Evolutionary conservation across 331 rosid species (phyloP), one percentile per base, ranked within the genome.

Genomic region (Rhamnella rubrinervis): DNA sequence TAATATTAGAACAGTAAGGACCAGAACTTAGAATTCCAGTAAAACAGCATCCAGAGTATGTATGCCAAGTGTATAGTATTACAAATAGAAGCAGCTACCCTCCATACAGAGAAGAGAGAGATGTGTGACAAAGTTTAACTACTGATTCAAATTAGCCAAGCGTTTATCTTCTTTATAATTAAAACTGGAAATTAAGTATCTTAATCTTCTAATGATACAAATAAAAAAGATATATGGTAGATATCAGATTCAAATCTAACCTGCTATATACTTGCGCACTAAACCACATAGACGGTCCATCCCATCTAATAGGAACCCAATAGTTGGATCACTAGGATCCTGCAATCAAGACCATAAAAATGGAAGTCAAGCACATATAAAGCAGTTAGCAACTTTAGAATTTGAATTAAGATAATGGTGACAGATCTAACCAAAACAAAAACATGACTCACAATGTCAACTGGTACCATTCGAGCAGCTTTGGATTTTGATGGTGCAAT

Each of bases 301-400:
- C 75, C 98, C 98, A 78, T 93, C 97, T 74, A 91, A 83, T 71
- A 93, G 59, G 83, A 91, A 93, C 59, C 98, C 98, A 76, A 93
- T 89, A 53, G 96, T 89, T 80, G 98, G 96, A 84, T 93, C 98
- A 77, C 89, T 93, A 47, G 95, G 95, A 74, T 93, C 98, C 98
- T 93, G 85, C 69, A 82, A 82, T 58, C 35, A 55, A 73, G 50
- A 63, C 26, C 61, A 69, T 16, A 8, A 59, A 8, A 70, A 55
- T 73, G 63, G 17, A 76, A 76, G 75, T 77, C 83, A 73, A 68
- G 71, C 61, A 81, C 67, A 76, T 70, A 19, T 18, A 75, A 40
- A 65, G 61, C 55, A 53, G 65, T 66, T 72, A 40, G 51, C 51
- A 65, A 72, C 67, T 52, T 57, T 55, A 49, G 64, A 64, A 19